Conservation (phyloP, 495 filamentous ascomycete species). For the Penicillium coffeae region DNA sequence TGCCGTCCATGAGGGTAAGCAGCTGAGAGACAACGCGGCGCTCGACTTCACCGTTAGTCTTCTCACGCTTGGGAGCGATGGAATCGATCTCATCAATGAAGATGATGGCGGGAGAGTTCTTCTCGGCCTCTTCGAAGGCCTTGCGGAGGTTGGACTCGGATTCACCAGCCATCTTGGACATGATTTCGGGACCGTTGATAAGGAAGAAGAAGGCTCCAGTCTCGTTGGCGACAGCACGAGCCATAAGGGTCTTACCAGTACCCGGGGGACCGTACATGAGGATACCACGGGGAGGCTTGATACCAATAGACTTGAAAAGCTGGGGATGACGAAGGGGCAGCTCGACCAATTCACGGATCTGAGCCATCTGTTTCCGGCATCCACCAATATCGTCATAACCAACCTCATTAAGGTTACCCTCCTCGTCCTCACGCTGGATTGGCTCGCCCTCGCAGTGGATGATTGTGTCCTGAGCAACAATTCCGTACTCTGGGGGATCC, state of each 20-base stretch:
- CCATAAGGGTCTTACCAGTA: slow-evolving; percentile 99
- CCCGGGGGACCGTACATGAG: slow-evolving; percentile 95
- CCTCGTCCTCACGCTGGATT: slow-evolving; percentile 97
- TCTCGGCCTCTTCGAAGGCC: slow-evolving; percentile 98
- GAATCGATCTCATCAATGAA: slow-evolving; percentile 99
- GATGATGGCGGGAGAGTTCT: slow-evolving; percentile 98
- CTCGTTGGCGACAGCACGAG: slow-evolving; percentile 97
- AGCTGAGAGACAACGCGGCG: slow-evolving; percentile 97
- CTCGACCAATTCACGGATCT: slow-evolving; percentile 98
- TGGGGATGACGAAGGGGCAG: slow-evolving; percentile 93
- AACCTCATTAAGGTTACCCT: slow-evolving; percentile 98
- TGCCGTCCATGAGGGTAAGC: slow-evolving; percentile 97
- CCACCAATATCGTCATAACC: slow-evolving; percentile 99
- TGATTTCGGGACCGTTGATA: slow-evolving; percentile 98
- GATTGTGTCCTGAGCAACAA: slow-evolving; percentile 96
- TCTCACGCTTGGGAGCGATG: slow-evolving; percentile 98
- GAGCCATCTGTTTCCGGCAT: slow-evolving; percentile 99
- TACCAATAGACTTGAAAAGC: slow-evolving; percentile 99
- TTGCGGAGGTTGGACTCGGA: slow-evolving; percentile 97
- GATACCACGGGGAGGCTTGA: slow-evolving; percentile 98
- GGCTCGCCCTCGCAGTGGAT: slow-evolving; percentile 99
- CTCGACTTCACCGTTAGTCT: slow-evolving; percentile 99
- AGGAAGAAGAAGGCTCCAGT: slow-evolving; percentile 99
- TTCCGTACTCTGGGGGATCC: slow-evolving; percentile 95
- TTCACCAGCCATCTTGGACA: slow-evolving; percentile 99